Evolutionary conservation across 805 yeast genomes (phyloP), one percentile per base, ranked within the genome.

Genomic region (Groenewaldozyma tartarivorans): DNA sequence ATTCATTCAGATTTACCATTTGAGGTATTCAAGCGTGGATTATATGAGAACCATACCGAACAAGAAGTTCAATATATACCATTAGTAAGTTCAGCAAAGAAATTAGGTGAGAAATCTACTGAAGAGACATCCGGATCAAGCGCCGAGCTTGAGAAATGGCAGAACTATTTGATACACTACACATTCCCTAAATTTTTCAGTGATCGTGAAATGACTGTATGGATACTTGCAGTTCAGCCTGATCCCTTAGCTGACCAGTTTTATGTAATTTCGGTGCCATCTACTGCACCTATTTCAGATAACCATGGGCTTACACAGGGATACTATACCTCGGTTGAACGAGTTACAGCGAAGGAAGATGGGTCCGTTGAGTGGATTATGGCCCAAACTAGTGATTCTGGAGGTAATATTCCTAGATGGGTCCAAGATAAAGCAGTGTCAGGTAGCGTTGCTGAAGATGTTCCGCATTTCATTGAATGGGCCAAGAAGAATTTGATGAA

Each of bases 361-460:
- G 50, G 51, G 18, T 42, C 45, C n/a, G 55, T 61, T 1, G 51
- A 58, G 21, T 64, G 69, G 69, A 45, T 53, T 5, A 59, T 63
- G 66, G 68, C 66, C 1, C 57, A 58, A 35, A 53, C 66, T 6
- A 58, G 65, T 40, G 64, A 64, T 34, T 66, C 68, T 1, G 54
- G 63, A 3, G 69, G 69, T 2, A 48, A 47, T 46, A 39, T 65
- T 5, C 69, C 69, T 2, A 46, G 55, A 20, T 61, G 62, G 56
- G 26, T 64, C 29, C 69, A 65, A 51, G 54, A 63, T 18, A 42
- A 47, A 22, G 40, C 59, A 11, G 51, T 64, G 30, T 47, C 55
- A 3, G 41, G 46, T 4, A 56, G 57, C 4, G 52, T 62, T n/a
- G 63, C 63, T 5, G 52, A 54, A 19, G 68, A 63, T 36, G 63